Base-by-base conservation (phyloP, 441 rosid species). In the Pelargonium citronellum region DNA sequence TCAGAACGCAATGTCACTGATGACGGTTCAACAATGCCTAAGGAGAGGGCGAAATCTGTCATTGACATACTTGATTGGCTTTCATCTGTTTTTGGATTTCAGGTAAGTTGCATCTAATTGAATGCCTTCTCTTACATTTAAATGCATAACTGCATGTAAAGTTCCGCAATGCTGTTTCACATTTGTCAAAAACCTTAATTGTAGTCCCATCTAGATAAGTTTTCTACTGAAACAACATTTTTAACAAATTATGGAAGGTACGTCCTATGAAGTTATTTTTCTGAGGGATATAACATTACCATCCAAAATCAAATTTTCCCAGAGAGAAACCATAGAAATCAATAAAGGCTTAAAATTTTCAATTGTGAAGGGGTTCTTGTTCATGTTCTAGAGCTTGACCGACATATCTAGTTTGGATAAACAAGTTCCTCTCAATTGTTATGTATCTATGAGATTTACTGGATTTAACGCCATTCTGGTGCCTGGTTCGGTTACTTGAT, bases 11-110 rank as follows among this genome's bases (percentile, higher is more conserved):
- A 75, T 73, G 73, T 46, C 67, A 67, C 71, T 34, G 78, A 80
- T 72, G 81, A 82, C 63, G 47, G 41, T 61, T 62, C 55, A 17
- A 44, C 17, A 49, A 0, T 22, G 30, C 81, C 77, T 37, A 79
- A 77, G 75, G 87, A 82, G 78, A 83, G 82, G 74, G 71, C 47
- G 70, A 86, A 74, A 77, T 74, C 87, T 63, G 79, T 44, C 75
- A 71, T 69, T 72, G 99, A 92, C 78, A 80, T 95, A 66, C 92
- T 95, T 64, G 96, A 95, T 71, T 95, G 99, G 99, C 94, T 95
- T 82, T 88, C 95, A 61, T 83, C 85, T 62, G 66, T 85, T 78
- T 92, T 95, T 82, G 99, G 99, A 43, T 95, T 95, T 86, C 99
- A 95, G 96, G 99, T 95, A 82, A 75, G 55, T 20, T 13, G 67